Base-by-base conservation (phyloP, 2,329 filamentous ascomycete genomes). In the Colletotrichum paranaense region DNA sequence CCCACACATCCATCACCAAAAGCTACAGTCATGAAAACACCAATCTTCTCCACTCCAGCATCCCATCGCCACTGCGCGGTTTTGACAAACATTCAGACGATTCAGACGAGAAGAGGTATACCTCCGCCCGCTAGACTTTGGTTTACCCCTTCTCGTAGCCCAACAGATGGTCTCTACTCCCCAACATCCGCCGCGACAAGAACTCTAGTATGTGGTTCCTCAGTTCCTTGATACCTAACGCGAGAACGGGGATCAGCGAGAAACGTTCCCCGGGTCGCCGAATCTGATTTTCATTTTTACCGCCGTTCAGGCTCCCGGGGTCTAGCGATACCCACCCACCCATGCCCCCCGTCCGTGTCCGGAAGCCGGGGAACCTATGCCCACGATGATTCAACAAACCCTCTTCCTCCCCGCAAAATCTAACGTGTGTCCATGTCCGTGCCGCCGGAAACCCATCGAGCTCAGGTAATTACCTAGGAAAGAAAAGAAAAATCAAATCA, bases 401-500 rank as follows among this genome's bases (percentile, higher is more conserved):
- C 12, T 46, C 26, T 38, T 55, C 28, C 26, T 14, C 62, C 62
- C 62, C 62, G 62, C 62, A 56, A 64, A 56, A 64, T 64, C 62
- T 38, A 14, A n/a, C 8, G 19, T 52, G 38, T 16, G 38, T 42
- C 38, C 59, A 12, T 52, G 60, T 53, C 19, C 30, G 32, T 35
- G 32, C 32, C 32, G 11, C 42, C 24, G 42, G 11, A 32, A 63
- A 32, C 42, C 52, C 38, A 42, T 42, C 14, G 38, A 19, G 5
- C 14, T 16, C 38, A 7, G 14, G 12, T 16, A 16, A 16, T 42
- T 42, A 16, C 14, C 19, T 42, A 16, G 38, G 22, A 3, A 26
- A 24, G 46, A 63, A 26, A 6, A 1, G 3, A 5, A 19, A 7
- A 8, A 2, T 24, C 28, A 55, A 55, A 11, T 9, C 42, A 49